A percentile compares a stretch with the other conserved stretches of the same genome.
Conservation (phyloP, 1,284 basidiomycete species). For the Rhodotorula sp. region DNA sequence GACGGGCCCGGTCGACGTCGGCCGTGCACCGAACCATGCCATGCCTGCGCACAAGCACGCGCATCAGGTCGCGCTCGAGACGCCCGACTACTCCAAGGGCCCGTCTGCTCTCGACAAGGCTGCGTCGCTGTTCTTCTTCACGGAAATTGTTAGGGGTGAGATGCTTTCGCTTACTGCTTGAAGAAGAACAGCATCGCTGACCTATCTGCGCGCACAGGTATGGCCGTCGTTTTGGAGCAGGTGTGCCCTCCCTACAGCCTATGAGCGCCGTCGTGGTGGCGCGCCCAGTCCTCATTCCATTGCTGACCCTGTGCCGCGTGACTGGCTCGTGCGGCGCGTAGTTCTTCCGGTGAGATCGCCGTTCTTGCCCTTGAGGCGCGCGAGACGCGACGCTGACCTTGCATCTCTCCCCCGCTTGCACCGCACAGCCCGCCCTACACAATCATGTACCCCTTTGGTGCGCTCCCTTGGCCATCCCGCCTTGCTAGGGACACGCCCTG, state of each 20-base stretch:
- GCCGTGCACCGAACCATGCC: conserved; percentile 21
- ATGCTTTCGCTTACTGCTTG: neutral
- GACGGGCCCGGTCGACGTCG: conserved; percentile 35
- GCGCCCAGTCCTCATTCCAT: too few species aligned
- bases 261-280: neutral
- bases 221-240: conserved; percentile 99
- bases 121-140: conserved; percentile 96
- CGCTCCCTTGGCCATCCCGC: neutral
- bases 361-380: neutral
- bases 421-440: conserved; percentile 76
- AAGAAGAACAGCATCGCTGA: neutral
- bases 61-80: conserved; percentile 29
- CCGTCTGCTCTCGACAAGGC: conserved; percentile 89
- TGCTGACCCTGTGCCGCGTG: neutral
- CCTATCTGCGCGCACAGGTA: conserved; percentile 63
- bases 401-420: neutral
- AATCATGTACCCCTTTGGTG: conserved; percentile 86
- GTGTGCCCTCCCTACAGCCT: conserved; percentile 59
- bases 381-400: neutral
- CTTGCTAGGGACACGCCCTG: rapidly evolving
- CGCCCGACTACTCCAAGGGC: conserved; percentile 60
- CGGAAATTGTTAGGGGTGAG: conserved; percentile 91
- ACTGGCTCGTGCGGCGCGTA: neutral
- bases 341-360: conserved; percentile 42
- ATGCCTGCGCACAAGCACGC: conserved; percentile 19